Conservation (phyloP, 257 asterid genomes). For the Jaltomata sinuosa region DNA sequence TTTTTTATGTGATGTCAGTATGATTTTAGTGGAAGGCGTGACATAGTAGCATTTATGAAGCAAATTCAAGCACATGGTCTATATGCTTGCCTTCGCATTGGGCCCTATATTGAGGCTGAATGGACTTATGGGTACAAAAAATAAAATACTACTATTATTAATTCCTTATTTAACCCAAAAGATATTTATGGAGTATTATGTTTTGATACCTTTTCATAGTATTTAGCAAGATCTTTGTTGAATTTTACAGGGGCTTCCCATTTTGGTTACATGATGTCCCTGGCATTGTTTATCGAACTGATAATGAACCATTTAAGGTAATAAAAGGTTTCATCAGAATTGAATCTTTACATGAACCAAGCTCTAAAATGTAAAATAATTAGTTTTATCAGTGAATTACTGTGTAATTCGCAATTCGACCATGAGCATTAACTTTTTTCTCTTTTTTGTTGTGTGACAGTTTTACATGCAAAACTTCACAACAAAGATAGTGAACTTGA, state of each 20-base stretch:
- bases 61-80: slow-evolving; percentile 66
- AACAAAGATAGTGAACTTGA: slow-evolving; percentile 55
- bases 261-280: slow-evolving; percentile 90
- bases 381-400: background rate
- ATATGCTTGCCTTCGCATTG: slow-evolving; percentile 71
- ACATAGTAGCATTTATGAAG: slow-evolving; percentile 57
- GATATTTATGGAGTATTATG: background rate
- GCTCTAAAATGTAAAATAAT: background rate
- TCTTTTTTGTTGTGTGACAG: slow-evolving; percentile 15
- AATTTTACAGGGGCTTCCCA: slow-evolving; percentile 58
- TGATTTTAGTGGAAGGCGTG: slow-evolving; percentile 60
- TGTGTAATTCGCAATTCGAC: background rate
- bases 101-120: slow-evolving; percentile 84
- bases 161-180: background rate
- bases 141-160: background rate
- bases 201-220: background rate
- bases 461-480: slow-evolving; percentile 60
- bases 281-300: slow-evolving; percentile 50
- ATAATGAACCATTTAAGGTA: slow-evolving; percentile 81
- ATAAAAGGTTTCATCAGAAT: background rate
- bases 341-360: background rate
- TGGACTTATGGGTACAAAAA: slow-evolving; percentile 68
- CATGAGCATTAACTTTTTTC: background rate
- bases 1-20: slow-evolving; percentile 27
- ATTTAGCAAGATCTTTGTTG: background rate